phyloP scores from a whole-genome alignment of 768 basidiomycete genomes.

The Podaxis mareebaensis region DNA sequence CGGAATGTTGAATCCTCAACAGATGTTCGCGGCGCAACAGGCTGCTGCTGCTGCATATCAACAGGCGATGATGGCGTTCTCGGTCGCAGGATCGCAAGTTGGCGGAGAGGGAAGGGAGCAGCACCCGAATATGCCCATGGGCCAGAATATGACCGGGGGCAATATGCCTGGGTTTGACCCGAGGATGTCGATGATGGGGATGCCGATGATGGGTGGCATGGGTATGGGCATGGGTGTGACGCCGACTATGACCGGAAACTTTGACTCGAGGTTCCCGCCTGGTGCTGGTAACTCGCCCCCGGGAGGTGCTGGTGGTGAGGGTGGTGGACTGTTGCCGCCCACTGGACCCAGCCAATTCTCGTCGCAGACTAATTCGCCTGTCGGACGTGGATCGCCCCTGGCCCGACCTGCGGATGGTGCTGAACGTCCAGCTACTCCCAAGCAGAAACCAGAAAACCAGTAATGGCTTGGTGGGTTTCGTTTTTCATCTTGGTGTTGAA shows the following conservation, averaged over 20 bases:
- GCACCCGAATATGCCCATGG: constrained; percentile 34
- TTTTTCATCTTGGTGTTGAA: background rate
- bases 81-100: constrained; percentile 69
- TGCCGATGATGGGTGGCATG: constrained; percentile 36
- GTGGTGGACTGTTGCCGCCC: constrained; percentile 38
- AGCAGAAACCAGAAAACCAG: constrained; percentile 15
- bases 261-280: constrained; percentile 59
- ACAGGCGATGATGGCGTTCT: constrained; percentile 85
- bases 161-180: constrained; percentile 57
- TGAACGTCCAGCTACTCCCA: constrained; percentile 40
- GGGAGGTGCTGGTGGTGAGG: constrained; percentile 27
- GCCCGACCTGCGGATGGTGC: constrained; percentile 32
- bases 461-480: background rate
- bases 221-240: constrained; percentile 26
- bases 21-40: constrained; percentile 78
- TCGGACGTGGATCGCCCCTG: constrained; percentile 54
- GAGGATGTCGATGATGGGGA: constrained; percentile 79
- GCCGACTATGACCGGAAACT: constrained; percentile 58
- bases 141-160: constrained; percentile 59
- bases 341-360: constrained; percentile 27
- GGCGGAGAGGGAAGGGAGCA: constrained; percentile 60
- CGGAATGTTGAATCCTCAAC: constrained; percentile 75
- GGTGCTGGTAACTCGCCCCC: constrained; percentile 25
- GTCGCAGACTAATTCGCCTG: constrained; percentile 52
- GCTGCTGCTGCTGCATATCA: constrained; percentile 87